These are phyloP conservation scores for Chaetothyriales sp. DNA, from an alignment of 2,329 filamentous ascomycete genomes.

Conservation along the genomic window DNA sequence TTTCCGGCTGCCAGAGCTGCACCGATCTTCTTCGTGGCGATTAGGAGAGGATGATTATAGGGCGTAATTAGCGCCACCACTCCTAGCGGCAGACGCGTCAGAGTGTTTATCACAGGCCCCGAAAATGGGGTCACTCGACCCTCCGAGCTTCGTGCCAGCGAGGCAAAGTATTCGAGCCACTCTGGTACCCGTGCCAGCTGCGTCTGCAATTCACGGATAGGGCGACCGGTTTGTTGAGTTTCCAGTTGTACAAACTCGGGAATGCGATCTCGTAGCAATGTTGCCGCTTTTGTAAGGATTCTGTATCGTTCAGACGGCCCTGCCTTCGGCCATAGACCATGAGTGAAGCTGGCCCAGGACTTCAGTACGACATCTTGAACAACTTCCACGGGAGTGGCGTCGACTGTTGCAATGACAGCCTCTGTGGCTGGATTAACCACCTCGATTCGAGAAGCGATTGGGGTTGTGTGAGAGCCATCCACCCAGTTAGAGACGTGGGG, in stretches of 20 bases:
- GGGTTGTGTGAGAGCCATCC: no score
- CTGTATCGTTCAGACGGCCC: slow-evolving; percentile 46
- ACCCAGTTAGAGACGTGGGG: no score
- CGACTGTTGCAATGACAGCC: slow-evolving; percentile 27
- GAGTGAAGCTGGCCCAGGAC: slow-evolving; percentile 29
- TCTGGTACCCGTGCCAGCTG: slow-evolving; percentile 44
- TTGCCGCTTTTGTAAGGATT: slow-evolving; percentile 47
- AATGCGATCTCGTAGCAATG: slow-evolving; percentile 40
- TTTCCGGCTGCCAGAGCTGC: slow-evolving; percentile 25
- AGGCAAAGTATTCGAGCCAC: slow-evolving; percentile 61
- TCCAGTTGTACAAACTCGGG: slow-evolving; percentile 48
- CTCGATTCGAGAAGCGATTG: no score
- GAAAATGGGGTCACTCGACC: slow-evolving; percentile 51
- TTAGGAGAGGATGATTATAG: slow-evolving; percentile 27
- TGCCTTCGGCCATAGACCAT: slow-evolving; percentile 43
- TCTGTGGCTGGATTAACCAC: slow-evolving; percentile 24
- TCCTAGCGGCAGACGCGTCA: slow-evolving; percentile 25
- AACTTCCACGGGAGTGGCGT: slow-evolving; percentile 42
- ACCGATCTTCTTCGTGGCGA: slow-evolving; percentile 19
- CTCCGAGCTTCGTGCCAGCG: slow-evolving; percentile 54
- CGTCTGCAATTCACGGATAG: slow-evolving; percentile 55
- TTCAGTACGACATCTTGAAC: slow-evolving; percentile 38
- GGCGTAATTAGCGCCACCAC: slow-evolving; percentile 29
- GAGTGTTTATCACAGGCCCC: slow-evolving; percentile 27
- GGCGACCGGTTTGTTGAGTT: slow-evolving; percentile 54